Conservation (phyloP, 2,329 filamentous ascomycete genomes). For the Aspergillus pseudoviridinutans region DNA sequence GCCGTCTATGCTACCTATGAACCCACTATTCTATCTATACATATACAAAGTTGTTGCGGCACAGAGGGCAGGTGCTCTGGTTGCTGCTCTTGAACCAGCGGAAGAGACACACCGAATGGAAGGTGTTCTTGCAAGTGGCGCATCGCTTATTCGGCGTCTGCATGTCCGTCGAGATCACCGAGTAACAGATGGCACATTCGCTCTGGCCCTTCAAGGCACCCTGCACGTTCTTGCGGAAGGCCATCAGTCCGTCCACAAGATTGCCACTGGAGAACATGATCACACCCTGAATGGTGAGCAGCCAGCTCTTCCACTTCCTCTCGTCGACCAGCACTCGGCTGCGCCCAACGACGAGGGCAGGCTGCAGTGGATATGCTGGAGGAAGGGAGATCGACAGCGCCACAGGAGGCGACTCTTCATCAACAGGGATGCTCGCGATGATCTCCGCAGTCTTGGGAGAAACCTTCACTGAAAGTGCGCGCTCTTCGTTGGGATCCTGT, state of each 20-base stretch:
- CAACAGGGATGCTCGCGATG: slow-evolving; percentile 78
- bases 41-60: slow-evolving; percentile 78
- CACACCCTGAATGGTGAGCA: slow-evolving; percentile 81
- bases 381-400: slow-evolving; percentile 78
- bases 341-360: slow-evolving; percentile 69
- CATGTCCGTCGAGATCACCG: slow-evolving; percentile 83
- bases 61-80: slow-evolving; percentile 86
- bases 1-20: slow-evolving; percentile 9
- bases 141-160: slow-evolving; percentile 90
- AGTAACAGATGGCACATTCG: slow-evolving; percentile 97
- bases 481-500: slow-evolving; percentile 49
- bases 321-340: slow-evolving; percentile 85
- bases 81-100: slow-evolving; percentile 97
- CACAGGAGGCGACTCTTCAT: slow-evolving; percentile 80
- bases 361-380: slow-evolving; percentile 74
- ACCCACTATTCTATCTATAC: slow-evolving; percentile 25
- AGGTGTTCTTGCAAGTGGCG: slow-evolving; percentile 86
- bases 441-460: slow-evolving; percentile 70
- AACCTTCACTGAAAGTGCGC: slow-evolving; percentile 62
- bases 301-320: slow-evolving; percentile 88
- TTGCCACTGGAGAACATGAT: slow-evolving; percentile 90
- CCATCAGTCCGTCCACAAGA: slow-evolving; percentile 78
- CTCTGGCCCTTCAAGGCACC: slow-evolving; percentile 87
- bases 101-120: slow-evolving; percentile 85
- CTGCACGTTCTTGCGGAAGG: slow-evolving; percentile 82